Percentiles rank a stretch among this genome's conserved stretches.
These are phyloP conservation scores for Tricholoma bakamatsutake DNA, from an alignment of 768 basidiomycete species.

Conservation along the genomic window DNA sequence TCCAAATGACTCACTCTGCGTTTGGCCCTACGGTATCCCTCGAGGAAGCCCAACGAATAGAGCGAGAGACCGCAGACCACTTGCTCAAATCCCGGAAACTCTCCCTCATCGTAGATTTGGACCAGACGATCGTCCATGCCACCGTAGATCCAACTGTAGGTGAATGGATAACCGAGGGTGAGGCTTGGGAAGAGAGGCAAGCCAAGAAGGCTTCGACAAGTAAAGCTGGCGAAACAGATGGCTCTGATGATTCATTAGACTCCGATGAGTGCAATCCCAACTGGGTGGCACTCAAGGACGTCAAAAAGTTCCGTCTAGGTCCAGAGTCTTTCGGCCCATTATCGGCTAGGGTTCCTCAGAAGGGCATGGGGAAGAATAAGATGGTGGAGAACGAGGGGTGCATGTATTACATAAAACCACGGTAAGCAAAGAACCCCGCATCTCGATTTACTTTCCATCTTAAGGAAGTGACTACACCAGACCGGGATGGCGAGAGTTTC, in stretches of 20 bases:
- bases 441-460: slow-evolving; percentile 1
- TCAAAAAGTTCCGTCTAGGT: slow-evolving; percentile 80
- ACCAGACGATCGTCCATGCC: slow-evolving; percentile 98
- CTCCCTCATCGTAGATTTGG: slow-evolving; percentile 95
- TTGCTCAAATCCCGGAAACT: slow-evolving; percentile 74
- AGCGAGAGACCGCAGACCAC: slow-evolving; percentile 73
- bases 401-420: slow-evolving; percentile 96
- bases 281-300: slow-evolving; percentile 86
- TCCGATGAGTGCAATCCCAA: slow-evolving; percentile 80
- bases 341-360: slow-evolving; percentile 27
- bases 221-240: slow-evolving; percentile 29
- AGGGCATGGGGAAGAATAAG: slow-evolving; percentile 55
- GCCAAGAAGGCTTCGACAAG: slow-evolving; percentile 32
- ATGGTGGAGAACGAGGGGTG: slow-evolving; percentile 73
- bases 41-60: slow-evolving; percentile 88
- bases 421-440: slow-evolving; percentile 45
- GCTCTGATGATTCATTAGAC: slow-evolving; percentile 30
- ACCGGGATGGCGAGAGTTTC: slow-evolving; percentile 80
- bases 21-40: slow-evolving; percentile 88
- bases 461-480: slow-evolving; percentile 27
- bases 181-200: slow-evolving; percentile 68
- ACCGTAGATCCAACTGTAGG: slow-evolving; percentile 98
- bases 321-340: slow-evolving; percentile 64
- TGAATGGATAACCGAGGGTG: slow-evolving; percentile 90
- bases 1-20: slow-evolving; percentile 93